Base-by-base conservation (phyloP, 2,329 filamentous ascomycete genomes). In the Claviceps sp. region DNA sequence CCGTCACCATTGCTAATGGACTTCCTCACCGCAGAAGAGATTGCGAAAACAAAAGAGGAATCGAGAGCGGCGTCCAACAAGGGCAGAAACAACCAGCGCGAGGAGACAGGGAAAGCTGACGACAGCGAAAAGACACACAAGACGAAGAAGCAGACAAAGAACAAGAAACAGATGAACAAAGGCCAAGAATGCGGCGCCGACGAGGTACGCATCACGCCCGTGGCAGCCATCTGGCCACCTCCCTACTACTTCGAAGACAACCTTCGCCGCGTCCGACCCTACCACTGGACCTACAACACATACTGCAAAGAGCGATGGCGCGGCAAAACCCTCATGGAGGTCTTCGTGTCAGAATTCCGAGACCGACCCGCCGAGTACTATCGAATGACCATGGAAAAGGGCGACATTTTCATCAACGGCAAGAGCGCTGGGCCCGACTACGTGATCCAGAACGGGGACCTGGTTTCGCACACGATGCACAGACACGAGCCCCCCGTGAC, bases 401-500 rank as follows among this genome's bases (percentile, higher is more conserved):
- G 93, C 42, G 77, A 79, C 54, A 88, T 98, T 47, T 77, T 79
- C 36, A 78, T 97, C 59, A 93, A 96, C 66, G 85, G 86, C 50
- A 82, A 87, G 60, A 69, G 68, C 20, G 81, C 87, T 3, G 75
- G 79, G 0, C 79, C 83, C 2, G 72, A 83, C 56, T 82, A 88
- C 51, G 71, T 85, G 42, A 75, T 97, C 49, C 84, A 83, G 61
- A 97, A 98, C 62, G 93, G 93, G 56, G 86, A 96, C 63, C 71
- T 95, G 52, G 84, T 98, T 51, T 91, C 87, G 11, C 93, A 98
- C 68, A 96, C 89, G 4, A 77, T 95, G 54, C 93, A 98, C 67
- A 85, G 93, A 14, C 93, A 98, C 66, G 93, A 98, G 68, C 93
- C 93, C 2, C 93, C 93, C 1, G 88, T 96, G 36, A 90, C 88